Evolutionary conservation across 805 yeast genomes (phyloP), one percentile per base, ranked within the genome.

Genomic region (Spathaspora boniae): DNA sequence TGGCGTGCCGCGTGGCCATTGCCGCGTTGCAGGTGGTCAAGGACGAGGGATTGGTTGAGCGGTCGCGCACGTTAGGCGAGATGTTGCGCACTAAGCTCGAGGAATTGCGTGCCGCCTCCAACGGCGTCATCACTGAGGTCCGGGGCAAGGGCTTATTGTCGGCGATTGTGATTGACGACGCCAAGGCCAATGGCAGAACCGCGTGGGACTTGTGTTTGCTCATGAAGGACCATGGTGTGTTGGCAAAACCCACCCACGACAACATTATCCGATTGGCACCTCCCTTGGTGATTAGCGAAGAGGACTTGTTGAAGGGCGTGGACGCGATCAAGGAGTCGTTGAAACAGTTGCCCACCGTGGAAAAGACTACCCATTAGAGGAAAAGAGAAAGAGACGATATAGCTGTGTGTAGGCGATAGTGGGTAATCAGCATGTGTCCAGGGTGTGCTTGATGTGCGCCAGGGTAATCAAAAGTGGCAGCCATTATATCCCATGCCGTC

Each of bases 201-300:
- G 97, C 98, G 3, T 91, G 98, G 98, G 97, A 91, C 57, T 71
- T 91, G 47, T 91, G 98, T 67, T 59, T 91, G 50, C 65, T 86
- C 50, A 82, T 91, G 93, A 87, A 85, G 63, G 79, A 85, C 36
- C 69, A 78, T 42, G 98, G 98, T 40, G 83, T 91, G 11, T 70
- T 89, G 53, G 97, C 98, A 44, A 91, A 89, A 67, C 98, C 97
- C 46, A 89, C 98, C 2, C 98, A 91, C 59, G 95, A 88, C 51
- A 83, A 88, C 61, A 89, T 91, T 52, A 89, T 91, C 56, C 82
- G 98, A 70, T 72, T 91, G 58, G 96, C 98, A 8, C 98, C 98
- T 39, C 97, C 98, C 16, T 70, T 91, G 59, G 94, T 88, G 26
- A 91, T 91, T 46, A 76, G 89, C 21, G 82, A 88, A 56, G 91